phyloP scores from a whole-genome alignment of 1,139 yeast genomes.

The Yamadazyma songkhlaensis region DNA sequence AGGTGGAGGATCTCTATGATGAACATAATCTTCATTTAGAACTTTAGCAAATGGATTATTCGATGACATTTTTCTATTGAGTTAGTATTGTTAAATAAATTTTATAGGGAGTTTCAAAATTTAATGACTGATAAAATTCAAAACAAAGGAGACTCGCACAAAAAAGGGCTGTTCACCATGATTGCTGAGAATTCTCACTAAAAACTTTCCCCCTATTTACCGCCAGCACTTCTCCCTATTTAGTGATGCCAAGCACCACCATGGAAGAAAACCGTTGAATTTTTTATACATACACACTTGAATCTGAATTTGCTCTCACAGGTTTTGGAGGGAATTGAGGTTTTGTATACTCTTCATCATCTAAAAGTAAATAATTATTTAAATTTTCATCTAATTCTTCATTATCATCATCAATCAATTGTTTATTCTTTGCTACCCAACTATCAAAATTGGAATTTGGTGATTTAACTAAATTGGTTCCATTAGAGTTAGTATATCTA shows the following conservation, averaged over 20 bases:
- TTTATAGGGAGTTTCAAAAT: too few species aligned
- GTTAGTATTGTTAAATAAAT: constrained; percentile 21
- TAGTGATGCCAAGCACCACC: too few species aligned
- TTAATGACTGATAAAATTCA: background rate
- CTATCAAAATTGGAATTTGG: constrained; percentile 38
- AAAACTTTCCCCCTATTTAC: too few species aligned
- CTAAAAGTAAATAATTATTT: constrained; percentile 11
- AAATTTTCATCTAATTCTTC: constrained; percentile 22
- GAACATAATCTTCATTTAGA: constrained; percentile 33
- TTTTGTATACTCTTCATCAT: constrained; percentile 7
- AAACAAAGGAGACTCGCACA: background rate
- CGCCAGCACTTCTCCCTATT: too few species aligned
- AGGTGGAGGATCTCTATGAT: constrained; percentile 33
- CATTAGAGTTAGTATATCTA: constrained; percentile 1
- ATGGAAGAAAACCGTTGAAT: background rate
- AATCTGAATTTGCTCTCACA: constrained; percentile 28
- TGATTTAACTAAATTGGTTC: constrained; percentile 15
- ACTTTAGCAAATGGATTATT: constrained; percentile 59
- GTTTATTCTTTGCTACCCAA: constrained; percentile 52
- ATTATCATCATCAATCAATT: constrained; percentile 42
- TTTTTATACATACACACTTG: constrained; percentile 30
- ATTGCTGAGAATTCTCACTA: background rate
- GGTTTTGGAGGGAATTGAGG: constrained; percentile 8
- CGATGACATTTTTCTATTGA: constrained; percentile 40
- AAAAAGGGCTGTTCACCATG: background rate